phyloP scores from a whole-genome alignment of 352 stramenopile species.

The Phytophthora litchii region DNA sequence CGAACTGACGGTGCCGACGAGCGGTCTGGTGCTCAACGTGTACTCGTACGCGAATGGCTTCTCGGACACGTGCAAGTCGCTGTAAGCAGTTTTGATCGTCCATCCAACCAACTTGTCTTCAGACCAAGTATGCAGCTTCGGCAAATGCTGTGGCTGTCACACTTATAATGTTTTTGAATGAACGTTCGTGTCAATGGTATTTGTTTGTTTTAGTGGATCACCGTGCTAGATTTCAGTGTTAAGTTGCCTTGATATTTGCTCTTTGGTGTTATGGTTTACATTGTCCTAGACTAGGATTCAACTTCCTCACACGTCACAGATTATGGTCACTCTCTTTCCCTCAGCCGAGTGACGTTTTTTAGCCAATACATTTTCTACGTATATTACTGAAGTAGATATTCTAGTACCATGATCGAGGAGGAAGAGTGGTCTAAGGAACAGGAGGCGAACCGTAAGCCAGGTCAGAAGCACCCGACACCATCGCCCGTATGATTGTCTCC shows the following conservation, averaged over 20 bases:
- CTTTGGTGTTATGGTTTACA: no score
- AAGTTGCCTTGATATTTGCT: no score
- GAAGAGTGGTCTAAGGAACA: slow-evolving; percentile 91
- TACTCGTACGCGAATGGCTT: slow-evolving; percentile 36
- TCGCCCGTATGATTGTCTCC: slow-evolving; percentile 49
- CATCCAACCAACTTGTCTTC: slow-evolving; percentile 1
- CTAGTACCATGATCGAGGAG: slow-evolving; percentile 66
- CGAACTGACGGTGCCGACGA: slow-evolving; percentile 36
- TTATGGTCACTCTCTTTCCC: no score
- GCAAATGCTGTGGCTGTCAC: background rate
- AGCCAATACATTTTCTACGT: background rate
- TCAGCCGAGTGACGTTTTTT: no score
- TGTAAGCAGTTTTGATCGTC: slow-evolving; percentile 10
- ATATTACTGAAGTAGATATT: background rate
- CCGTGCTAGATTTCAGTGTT: no score
- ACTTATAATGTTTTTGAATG: slow-evolving; percentile 6
- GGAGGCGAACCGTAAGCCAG: slow-evolving; percentile 88
- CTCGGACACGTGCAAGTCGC: slow-evolving; percentile 19
- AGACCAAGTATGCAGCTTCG: background rate
- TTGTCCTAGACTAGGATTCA: no score
- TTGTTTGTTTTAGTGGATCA: no score
- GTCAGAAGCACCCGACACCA: slow-evolving; percentile 88
- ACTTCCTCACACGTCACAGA: no score
- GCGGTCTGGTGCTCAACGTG: slow-evolving; percentile 35
- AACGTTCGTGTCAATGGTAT: slow-evolving; percentile 7